Evolutionary conservation across 192 early-diverging fungal genomes (phyloP).

Genomic region (Entomortierella lignicola): DNA sequence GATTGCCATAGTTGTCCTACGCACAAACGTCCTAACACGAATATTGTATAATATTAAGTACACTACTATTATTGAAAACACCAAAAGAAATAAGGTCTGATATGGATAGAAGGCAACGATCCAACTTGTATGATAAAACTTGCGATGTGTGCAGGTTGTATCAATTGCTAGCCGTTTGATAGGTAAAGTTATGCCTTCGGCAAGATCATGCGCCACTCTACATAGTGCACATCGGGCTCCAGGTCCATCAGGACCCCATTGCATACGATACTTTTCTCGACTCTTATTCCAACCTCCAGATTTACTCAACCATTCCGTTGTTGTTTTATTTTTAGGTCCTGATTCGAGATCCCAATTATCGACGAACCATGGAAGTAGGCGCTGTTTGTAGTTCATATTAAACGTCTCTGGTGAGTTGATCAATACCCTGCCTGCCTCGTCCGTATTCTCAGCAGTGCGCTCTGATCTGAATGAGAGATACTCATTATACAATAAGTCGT

Average conservation of each 20-base stretch:
- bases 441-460: constrained; percentile 9
- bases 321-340: constrained; percentile 18
- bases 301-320: too few relatives aligned
- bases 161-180: constrained; percentile 9
- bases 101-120: constrained; percentile 21
- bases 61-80: background rate
- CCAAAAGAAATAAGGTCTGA: background rate
- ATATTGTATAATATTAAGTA: background rate
- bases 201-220: constrained; percentile 6
- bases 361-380: constrained; percentile 23
- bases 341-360: constrained; percentile 27
- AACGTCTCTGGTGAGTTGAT: constrained; percentile 1
- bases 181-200: constrained; percentile 1
- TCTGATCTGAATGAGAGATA: constrained; percentile 2
- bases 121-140: constrained; percentile 23
- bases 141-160: constrained; percentile 1
- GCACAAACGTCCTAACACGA: too few relatives aligned
- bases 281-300: background rate
- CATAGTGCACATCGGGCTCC: constrained; percentile 12
- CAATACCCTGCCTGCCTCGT: background rate
- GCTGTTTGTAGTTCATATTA: constrained; percentile 14
- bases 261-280: constrained; percentile 17
- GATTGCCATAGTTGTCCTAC: too few relatives aligned
- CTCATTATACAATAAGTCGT: constrained; percentile 10
- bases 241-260: constrained; percentile 12